These are phyloP conservation scores for Pinus tabuliformis DNA, from an alignment of 75 land plant genomes.

Conservation along the genomic window DNA sequence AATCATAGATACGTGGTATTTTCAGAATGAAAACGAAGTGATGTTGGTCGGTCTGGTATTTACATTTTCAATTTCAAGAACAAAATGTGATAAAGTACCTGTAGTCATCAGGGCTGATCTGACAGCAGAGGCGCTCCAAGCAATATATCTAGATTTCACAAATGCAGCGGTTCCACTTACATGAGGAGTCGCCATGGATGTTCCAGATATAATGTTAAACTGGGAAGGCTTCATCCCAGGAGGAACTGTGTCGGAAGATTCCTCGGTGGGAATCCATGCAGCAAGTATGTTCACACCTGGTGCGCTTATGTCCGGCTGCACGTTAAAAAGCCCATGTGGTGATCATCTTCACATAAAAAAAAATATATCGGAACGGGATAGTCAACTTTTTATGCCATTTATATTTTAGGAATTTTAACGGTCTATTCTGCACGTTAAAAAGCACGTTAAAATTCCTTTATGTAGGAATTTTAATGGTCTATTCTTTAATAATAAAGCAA, in stretches of 20 bases:
- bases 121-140: slow-evolving; percentile 68
- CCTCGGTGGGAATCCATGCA: slow-evolving; percentile 11
- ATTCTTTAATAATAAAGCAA: too few species aligned
- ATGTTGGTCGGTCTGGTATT: background rate
- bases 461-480: too few species aligned
- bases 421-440: too few species aligned
- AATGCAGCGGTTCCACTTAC: slow-evolving; percentile 65
- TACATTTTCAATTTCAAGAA: background rate
- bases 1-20: background rate
- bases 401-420: too few species aligned
- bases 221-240: slow-evolving; percentile 14
- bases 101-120: slow-evolving; percentile 80
- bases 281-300: slow-evolving; percentile 65
- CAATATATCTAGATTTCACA: slow-evolving; percentile 47
- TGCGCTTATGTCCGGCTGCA: slow-evolving; percentile 71
- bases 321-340: background rate
- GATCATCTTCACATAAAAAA: too few species aligned
- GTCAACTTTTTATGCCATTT: too few species aligned
- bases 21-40: background rate
- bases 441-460: too few species aligned
- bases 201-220: slow-evolving; percentile 67
- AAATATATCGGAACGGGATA: too few species aligned
- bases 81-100: slow-evolving; percentile 18
- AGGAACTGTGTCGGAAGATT: background rate
- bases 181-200: slow-evolving; percentile 85